Conservation (phyloP, 805 yeast genomes). For the Pichia deserticola region DNA sequence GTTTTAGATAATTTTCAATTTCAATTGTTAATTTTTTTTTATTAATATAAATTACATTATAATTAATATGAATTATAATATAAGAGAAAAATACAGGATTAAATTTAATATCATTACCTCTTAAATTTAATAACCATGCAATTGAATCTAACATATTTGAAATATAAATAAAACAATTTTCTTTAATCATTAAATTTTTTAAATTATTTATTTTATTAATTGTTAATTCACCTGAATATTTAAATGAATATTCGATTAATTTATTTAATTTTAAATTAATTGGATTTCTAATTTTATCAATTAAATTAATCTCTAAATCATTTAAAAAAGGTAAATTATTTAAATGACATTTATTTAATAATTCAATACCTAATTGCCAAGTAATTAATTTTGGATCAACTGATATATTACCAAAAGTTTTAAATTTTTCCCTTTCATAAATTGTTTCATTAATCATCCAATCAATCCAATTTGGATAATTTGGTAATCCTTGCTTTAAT, state of each 20-base stretch:
- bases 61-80: slow-evolving; percentile 36
- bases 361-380: slow-evolving; percentile 36
- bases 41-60: slow-evolving; percentile 35
- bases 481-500: slow-evolving; percentile 71
- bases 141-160: slow-evolving; percentile 42
- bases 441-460: slow-evolving; percentile 57
- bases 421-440: slow-evolving; percentile 1
- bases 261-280: slow-evolving; percentile 14
- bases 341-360: slow-evolving; percentile 27
- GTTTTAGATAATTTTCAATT: slow-evolving; percentile 12
- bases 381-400: slow-evolving; percentile 76
- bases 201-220: slow-evolving; percentile 30
- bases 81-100: slow-evolving; percentile 84
- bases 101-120: slow-evolving; percentile 66
- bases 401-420: slow-evolving; percentile 43
- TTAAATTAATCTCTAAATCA: slow-evolving; percentile 50
- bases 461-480: slow-evolving; percentile 59
- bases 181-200: slow-evolving; percentile 20
- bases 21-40: slow-evolving; percentile 31
- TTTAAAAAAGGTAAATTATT: slow-evolving; percentile 41
- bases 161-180: slow-evolving; percentile 40
- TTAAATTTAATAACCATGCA: slow-evolving; percentile 45
- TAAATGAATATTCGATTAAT: slow-evolving; percentile 31
- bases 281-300: slow-evolving; percentile 51
- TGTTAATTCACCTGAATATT: slow-evolving; percentile 36